Evolutionary conservation across 1,284 basidiomycete species (phyloP).

Genomic region (Melampsora americana): DNA sequence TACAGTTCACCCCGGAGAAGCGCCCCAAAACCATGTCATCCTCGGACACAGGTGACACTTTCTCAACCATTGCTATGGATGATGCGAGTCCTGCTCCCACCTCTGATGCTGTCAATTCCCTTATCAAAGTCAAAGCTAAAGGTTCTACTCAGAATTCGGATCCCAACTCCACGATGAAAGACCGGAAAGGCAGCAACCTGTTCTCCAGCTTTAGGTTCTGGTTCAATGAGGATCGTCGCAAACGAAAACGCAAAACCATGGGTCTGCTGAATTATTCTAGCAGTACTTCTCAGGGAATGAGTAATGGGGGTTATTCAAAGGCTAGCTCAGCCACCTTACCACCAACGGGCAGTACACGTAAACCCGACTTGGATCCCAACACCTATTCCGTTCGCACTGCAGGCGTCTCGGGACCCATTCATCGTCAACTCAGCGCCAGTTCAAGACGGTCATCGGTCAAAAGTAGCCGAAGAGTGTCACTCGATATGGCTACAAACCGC

Average conservation of each 20-base stretch:
- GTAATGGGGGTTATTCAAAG: neutral
- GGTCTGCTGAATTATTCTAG: constrained; percentile 44
- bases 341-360: constrained; percentile 60
- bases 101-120: constrained; percentile 3
- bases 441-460: constrained; percentile 29
- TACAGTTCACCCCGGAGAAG: neutral
- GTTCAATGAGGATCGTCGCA: constrained; percentile 57
- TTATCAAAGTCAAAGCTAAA: constrained; percentile 3
- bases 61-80: constrained; percentile 3
- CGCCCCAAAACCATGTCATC: neutral
- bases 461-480: constrained; percentile 28
- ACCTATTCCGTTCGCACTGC: constrained; percentile 18
- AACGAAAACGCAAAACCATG: constrained; percentile 52
- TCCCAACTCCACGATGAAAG: constrained; percentile 6
- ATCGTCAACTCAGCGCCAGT: constrained; percentile 31
- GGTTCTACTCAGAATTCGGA: neutral
- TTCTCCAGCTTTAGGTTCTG: constrained; percentile 57
- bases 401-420: constrained; percentile 8
- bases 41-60: neutral
- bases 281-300: constrained; percentile 2
- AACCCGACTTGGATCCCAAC: constrained; percentile 58
- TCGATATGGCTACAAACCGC: constrained; percentile 10
- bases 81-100: constrained; percentile 1
- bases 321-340: constrained; percentile 73
- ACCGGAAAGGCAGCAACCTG: constrained; percentile 52